Conservation (phyloP, 371 early-diverging fungal species). For the Mucor piriformis region DNA sequence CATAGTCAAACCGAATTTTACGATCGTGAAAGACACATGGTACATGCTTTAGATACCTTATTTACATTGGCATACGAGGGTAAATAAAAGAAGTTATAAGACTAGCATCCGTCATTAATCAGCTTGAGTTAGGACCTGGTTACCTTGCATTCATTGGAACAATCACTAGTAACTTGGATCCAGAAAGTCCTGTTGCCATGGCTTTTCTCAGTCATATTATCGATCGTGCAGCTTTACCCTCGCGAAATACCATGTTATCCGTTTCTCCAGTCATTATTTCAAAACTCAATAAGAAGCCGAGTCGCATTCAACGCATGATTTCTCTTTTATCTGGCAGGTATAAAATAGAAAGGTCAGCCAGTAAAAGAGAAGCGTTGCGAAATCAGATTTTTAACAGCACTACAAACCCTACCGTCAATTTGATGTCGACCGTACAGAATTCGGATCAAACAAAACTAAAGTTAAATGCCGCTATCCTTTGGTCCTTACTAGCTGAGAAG, state of each 20-base stretch:
- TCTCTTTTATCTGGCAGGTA: constrained; percentile 21
- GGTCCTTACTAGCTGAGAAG: constrained; percentile 48
- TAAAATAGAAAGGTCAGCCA: constrained; percentile 14
- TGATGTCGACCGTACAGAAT: constrained; percentile 10
- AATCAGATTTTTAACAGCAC: constrained; percentile 9
- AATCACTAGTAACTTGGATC: constrained; percentile 31
- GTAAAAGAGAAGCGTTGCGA: constrained; percentile 9
- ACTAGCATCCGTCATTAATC: not conserved
- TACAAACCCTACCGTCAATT: not conserved
- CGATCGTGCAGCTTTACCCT: constrained; percentile 57
- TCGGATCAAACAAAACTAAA: constrained; percentile 13
- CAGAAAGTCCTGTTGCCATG: constrained; percentile 57
- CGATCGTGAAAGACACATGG: constrained; percentile 32
- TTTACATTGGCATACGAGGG: constrained; percentile 25
- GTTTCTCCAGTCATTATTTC: constrained; percentile 39
- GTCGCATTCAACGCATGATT: constrained; percentile 25
- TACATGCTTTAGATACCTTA: constrained; percentile 24
- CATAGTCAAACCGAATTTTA: constrained; percentile 19
- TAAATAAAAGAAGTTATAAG: constrained; percentile 1
- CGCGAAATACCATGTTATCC: constrained; percentile 43
- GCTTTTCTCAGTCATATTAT: constrained; percentile 61
- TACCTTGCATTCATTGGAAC: constrained; percentile 41
- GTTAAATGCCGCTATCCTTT: constrained; percentile 43
- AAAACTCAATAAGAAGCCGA: constrained; percentile 29
- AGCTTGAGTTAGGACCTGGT: constrained; percentile 27